These are phyloP conservation scores for Neospermospora avenae DNA, from an alignment of 2,329 filamentous ascomycete genomes.

Conservation along the genomic window DNA sequence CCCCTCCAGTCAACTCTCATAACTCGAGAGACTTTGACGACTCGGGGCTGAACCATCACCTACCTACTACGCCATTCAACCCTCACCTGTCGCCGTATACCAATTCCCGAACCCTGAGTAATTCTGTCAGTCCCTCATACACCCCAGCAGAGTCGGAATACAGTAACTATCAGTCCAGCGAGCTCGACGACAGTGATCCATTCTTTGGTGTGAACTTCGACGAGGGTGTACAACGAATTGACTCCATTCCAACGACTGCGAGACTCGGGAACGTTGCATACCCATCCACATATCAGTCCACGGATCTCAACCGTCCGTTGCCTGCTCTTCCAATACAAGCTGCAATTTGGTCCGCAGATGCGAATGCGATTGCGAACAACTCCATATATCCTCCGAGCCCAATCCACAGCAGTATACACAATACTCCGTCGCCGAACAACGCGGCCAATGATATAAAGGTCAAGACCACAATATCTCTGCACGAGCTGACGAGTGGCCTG, in stretches of 20 bases:
- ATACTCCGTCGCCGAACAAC: slow-evolving; percentile 28
- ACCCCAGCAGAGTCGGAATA: slow-evolving; percentile 33
- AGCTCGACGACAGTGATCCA: slow-evolving; percentile 32
- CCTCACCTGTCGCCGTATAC: slow-evolving; percentile 30
- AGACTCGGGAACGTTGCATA: slow-evolving; percentile 16
- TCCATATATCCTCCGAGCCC: slow-evolving; percentile 32
- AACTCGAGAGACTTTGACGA: slow-evolving; percentile 26
- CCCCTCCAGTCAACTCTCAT: slow-evolving; percentile 26
- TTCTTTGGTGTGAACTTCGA: slow-evolving; percentile 37
- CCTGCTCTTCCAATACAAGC: slow-evolving; percentile 19
- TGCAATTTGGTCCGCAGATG: slow-evolving; percentile 16
- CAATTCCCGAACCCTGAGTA: slow-evolving; percentile 30
- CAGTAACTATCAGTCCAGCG: slow-evolving; percentile 32
- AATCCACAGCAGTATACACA: slow-evolving; percentile 28
- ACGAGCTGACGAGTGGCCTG: slow-evolving; percentile 25
- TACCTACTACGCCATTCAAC: slow-evolving; percentile 22
- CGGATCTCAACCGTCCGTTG: slow-evolving; percentile 18
- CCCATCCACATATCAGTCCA: slow-evolving; percentile 9
- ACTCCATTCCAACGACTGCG: slow-evolving; percentile 22
- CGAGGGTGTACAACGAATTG: slow-evolving; percentile 28
- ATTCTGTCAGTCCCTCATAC: slow-evolving; percentile 32
- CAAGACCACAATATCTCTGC: slow-evolving; percentile 21
- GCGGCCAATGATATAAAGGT: slow-evolving; percentile 22
- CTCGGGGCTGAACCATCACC: slow-evolving; percentile 23
- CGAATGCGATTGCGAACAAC: slow-evolving; percentile 17